Evolutionary conservation across 2,329 filamentous ascomycete species (phyloP).

Genomic region (Colletotrichum nymphaeae): DNA sequence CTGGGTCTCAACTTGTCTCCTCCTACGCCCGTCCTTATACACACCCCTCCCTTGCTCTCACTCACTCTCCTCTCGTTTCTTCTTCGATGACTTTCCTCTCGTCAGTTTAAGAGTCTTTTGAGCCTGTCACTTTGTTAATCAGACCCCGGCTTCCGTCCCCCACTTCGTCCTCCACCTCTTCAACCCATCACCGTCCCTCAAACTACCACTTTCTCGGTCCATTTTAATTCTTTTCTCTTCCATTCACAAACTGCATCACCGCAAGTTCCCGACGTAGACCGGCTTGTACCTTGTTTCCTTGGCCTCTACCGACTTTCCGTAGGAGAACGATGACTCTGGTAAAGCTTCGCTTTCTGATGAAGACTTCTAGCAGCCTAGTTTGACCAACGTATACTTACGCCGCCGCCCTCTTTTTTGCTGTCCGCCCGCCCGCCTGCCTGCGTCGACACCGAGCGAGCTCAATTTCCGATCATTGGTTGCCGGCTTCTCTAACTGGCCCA

Average conservation of each 20-base stretch:
- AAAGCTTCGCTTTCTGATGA: slow-evolving; percentile 48
- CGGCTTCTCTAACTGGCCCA: slow-evolving; percentile 48
- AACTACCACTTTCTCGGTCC: slow-evolving; percentile 36
- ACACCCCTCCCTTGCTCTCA: slow-evolving; percentile 27
- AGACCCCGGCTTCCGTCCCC: slow-evolving; percentile 37
- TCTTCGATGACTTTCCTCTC: slow-evolving; percentile 35
- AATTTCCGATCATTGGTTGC: slow-evolving; percentile 54
- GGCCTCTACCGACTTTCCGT: slow-evolving; percentile 43
- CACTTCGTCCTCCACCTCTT: slow-evolving; percentile 36
- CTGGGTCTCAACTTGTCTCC: slow-evolving; percentile 23
- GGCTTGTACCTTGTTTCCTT: slow-evolving; percentile 45
- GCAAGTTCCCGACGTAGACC: slow-evolving; percentile 52
- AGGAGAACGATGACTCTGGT: slow-evolving; percentile 52
- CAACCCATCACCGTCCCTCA: slow-evolving; percentile 36
- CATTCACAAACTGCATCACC: slow-evolving; percentile 42
- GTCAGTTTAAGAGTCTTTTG: slow-evolving; percentile 32
- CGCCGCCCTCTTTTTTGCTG: slow-evolving; percentile 42
- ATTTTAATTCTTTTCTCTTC: slow-evolving; percentile 39
- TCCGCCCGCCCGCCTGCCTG: slow-evolving; percentile 30
- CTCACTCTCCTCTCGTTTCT: slow-evolving; percentile 32
- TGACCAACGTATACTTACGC: slow-evolving; percentile 52
- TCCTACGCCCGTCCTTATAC: slow-evolving; percentile 27
- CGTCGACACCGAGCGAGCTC: slow-evolving; percentile 38
- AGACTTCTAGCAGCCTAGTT: slow-evolving; percentile 50
- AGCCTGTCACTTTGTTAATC: slow-evolving; percentile 38